Evolutionary conservation across 179 eudicot genomes (phyloP), one percentile per base, ranked within the genome.

Genomic region (Camellia oleifera): DNA sequence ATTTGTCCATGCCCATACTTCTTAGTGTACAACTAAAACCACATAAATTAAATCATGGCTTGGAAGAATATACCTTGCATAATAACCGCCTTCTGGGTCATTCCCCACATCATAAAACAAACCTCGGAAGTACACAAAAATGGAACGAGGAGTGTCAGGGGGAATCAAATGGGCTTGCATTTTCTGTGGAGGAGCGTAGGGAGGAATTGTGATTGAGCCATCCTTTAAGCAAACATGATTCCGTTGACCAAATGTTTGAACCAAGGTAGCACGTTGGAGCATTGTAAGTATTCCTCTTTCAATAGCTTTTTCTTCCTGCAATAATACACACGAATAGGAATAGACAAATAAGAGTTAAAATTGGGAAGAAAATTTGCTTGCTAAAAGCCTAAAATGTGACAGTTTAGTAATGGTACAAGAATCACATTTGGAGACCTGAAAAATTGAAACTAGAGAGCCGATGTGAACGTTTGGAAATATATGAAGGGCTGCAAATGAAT

Each of bases 81-180:
- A 94, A 69, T 94, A 94, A 74, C 98, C 98, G 84, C 98, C 98
- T 91, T 94, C 97, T 3, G 98, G 98, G 77, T 94, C 97, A 80
- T 94, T 94, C 12, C 95, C 97, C 0, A 94, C 98, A 81, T 94
- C 98, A 81, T 91, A 94, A 80, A 94, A 94, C 81, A 94, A 88
- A 63, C 98, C 98, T 52, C 98, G 88, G 86, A 94, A 94, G 86
- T 94, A 94, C 66, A 94, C 97, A 82, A 94, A 94, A 82, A 94
- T 94, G 87, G 98, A 94, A 56, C 98, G 93, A 74, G 98, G 98
- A 79, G 88, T 91, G 57, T 84, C 81, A 0, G 97, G 97, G 79
- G 98, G 94, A 80, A 94, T 94, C 42, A 94, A 79, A 82, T 94
- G 98, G 72, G 98, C 82, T 84, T 94, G 94, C 97, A 94, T 94